Conservation (phyloP, 345 rosid species). For the Hibiscus trionum region DNA sequence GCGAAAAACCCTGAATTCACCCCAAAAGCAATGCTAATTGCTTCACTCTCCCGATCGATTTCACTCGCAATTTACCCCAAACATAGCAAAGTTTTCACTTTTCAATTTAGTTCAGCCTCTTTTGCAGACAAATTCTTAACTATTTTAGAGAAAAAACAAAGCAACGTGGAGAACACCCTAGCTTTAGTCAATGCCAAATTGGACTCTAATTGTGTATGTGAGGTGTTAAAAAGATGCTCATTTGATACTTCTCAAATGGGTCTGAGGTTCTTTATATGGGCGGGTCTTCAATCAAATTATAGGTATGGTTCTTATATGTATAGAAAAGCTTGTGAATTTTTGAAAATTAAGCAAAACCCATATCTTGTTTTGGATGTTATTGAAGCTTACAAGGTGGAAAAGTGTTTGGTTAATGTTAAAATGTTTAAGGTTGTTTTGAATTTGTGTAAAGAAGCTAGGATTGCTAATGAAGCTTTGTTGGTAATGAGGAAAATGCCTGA, state of each 20-base stretch:
- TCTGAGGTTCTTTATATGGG: conserved; percentile 25
- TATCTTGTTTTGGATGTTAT: neutral
- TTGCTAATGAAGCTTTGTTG: conserved; percentile 63
- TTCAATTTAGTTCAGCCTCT: neutral
- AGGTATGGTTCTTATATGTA: conserved; percentile 62
- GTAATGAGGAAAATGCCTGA: conserved; percentile 61
- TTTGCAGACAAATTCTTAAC: neutral
- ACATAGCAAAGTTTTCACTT: neutral
- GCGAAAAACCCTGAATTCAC: neutral
- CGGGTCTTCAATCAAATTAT: conserved; percentile 41
- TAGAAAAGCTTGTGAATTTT: conserved; percentile 26
- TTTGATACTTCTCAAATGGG: conserved; percentile 33
- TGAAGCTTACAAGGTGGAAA: too few species aligned
- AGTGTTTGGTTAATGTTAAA: conserved; percentile 33
- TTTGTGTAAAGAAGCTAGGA: conserved; percentile 53
- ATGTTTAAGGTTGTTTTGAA: conserved; percentile 50
- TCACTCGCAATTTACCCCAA: neutral
- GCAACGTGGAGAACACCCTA: conserved; percentile 40
- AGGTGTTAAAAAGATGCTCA: conserved; percentile 46
- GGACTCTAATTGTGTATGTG: conserved; percentile 45
- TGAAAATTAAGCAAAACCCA: conserved; percentile 9
- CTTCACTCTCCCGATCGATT: neutral
- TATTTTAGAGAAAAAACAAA: neutral
- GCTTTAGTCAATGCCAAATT: conserved; percentile 32
- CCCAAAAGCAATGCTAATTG: neutral